Evolutionary conservation across 805 yeast genomes (phyloP), one percentile per base, ranked within the genome.

Genomic region (Kluyveromyces wickerhamii): DNA sequence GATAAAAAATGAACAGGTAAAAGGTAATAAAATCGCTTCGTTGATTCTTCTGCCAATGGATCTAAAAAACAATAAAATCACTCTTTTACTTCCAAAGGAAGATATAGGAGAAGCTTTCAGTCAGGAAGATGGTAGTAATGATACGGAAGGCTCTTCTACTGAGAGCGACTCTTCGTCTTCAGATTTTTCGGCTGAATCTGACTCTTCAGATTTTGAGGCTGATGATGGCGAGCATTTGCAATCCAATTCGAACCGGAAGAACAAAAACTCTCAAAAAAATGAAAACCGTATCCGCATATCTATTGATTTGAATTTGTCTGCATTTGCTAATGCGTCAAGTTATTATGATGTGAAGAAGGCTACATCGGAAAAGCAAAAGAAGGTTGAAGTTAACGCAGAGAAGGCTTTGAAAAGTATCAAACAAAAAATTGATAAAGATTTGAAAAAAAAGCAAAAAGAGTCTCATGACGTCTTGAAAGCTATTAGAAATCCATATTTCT

Each of bases 381-480:
- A 81, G 47, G 94, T 94, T 0, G 87, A 79, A 43, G 72, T 79
- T 53, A 82, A 78, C 43, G 79, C 95, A 0, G 66, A 71, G 5
- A 62, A 75, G 49, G 97, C 96, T 0, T 68, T 87, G 44, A 80
- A 77, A 51, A 84, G 80, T 50, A 89, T 95, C 13, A 92, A 85
- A 50, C 69, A 71, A 36, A 83, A 79, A 47, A 82, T 89, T 42
- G 69, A 71, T 32, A 74, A 71, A 17, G 95, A 88, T 49, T 60
- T 88, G 48, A 73, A 74, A 36, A 74, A 71, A 45, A 70, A 71
- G 32, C 60, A 83, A 39, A 75, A 74, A 34, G 74, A 74, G 39
- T 76, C 79, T 29, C 69, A 68, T 33, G 67, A 67, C 30, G 66
- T 66, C 4, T 56, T 67, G 22, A 77, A 72, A 41, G 75, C 72